Evolutionary conservation across 2,329 filamentous ascomycete genomes (phyloP).

Genomic region (Curvularia spicifera): DNA sequence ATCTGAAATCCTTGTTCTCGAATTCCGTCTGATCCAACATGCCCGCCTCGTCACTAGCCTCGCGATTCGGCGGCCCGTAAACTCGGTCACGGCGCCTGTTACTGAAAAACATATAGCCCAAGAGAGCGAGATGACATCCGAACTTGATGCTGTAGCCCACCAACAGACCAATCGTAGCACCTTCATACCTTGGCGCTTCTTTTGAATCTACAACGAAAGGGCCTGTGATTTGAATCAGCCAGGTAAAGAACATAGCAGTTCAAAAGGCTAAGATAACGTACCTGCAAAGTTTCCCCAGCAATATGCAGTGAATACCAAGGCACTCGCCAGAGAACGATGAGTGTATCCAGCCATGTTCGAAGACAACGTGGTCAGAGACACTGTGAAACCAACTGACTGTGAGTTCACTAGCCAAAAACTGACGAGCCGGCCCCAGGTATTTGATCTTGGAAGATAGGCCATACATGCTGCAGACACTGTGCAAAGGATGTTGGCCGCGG

Average conservation of each 20-base stretch:
- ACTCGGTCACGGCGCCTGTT: slow-evolving; percentile 44
- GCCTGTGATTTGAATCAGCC: not conserved
- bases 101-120: slow-evolving; percentile 47
- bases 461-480: slow-evolving; percentile 31
- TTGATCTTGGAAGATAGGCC: slow-evolving; percentile 23
- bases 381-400: slow-evolving; percentile 52
- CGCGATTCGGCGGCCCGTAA: slow-evolving; percentile 2
- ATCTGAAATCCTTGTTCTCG: slow-evolving; percentile 54
- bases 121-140: slow-evolving; percentile 44
- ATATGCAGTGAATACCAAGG: slow-evolving; percentile 51
- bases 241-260: not conserved
- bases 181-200: slow-evolving; percentile 46
- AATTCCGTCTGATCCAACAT: slow-evolving; percentile 54
- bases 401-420: slow-evolving; percentile 50
- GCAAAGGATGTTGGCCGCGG: slow-evolving; percentile 39
- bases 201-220: slow-evolving; percentile 52
- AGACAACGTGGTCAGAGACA: slow-evolving; percentile 44
- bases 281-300: slow-evolving; percentile 52
- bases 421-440: slow-evolving; percentile 39
- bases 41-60: slow-evolving; percentile 45
- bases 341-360: slow-evolving; percentile 53
- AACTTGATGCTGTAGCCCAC: slow-evolving; percentile 51
- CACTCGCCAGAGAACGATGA: slow-evolving; percentile 64
- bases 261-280: not conserved
- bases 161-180: slow-evolving; percentile 37